Evolutionary conservation across 495 filamentous ascomycete species (phyloP), one percentile per base, ranked within the genome.

Genomic region (Penicillium argentinense): DNA sequence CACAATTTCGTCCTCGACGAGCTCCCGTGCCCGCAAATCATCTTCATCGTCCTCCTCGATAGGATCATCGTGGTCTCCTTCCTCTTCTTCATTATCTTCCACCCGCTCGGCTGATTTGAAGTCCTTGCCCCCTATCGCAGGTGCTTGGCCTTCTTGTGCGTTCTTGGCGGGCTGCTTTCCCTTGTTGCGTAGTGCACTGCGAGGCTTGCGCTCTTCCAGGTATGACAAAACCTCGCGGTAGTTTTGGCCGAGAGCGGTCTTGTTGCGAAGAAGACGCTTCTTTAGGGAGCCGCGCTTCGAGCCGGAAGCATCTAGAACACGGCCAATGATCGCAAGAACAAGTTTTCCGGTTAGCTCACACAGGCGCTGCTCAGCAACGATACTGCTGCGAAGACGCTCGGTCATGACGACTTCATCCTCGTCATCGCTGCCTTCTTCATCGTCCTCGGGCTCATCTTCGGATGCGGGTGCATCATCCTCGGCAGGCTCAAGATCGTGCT

Each of bases 261-360:
- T 81, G 60, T 96, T 91, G 48, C 82, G 73, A 25, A 77, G 66
- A 11, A 97, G 71, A 19, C 86, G 69, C 52, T 79, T 76, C 39
- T 77, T 74, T 17, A 91, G 72, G 47, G 79, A 75, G 1, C 84
- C 85, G 12, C 76, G 77, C 23, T 77, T 63, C 17, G 74, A 66
- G 1, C 78, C 80, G 1, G 66, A 76, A 12, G 74, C 68, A 49
- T 96, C 89, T 33, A 96, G 62, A 13, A 87, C 79, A 28, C 83
- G 80, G 7, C 82, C 89, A 4, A 88, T 72, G 18, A 95, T 80
- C 1, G 84, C 84, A 17, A 95, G 73, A 7, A 96, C 88, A 25
- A 93, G 76, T 54, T 90, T 91, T 28, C 86, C 85, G 4, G 91
- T 81, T 3, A 96, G 72, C 54, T 89, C 86, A 67, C 92, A 97